phyloP scores from a whole-genome alignment of 768 basidiomycete species.

The Thelephora ganbajun region DNA sequence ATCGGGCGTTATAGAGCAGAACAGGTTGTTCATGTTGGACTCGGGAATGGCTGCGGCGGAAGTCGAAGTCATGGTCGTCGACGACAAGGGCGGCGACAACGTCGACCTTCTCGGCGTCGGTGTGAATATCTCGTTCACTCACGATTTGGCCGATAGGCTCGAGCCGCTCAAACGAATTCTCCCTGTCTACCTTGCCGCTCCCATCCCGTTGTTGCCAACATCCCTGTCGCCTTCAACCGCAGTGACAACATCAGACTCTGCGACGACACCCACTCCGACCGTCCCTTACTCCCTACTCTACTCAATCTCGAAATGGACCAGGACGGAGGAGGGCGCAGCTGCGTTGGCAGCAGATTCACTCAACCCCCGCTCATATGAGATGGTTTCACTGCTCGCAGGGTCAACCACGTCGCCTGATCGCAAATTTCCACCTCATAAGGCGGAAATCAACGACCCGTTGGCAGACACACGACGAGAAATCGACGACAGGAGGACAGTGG shows the following conservation, averaged over 20 bases:
- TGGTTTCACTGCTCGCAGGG: constrained; percentile 68
- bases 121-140: constrained; percentile 55
- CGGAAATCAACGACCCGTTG: constrained; percentile 17
- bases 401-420: constrained; percentile 67
- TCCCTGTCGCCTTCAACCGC: background rate
- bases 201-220: background rate
- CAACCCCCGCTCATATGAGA: constrained; percentile 42
- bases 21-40: background rate
- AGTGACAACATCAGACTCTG: constrained; percentile 1
- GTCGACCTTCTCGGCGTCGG: constrained; percentile 8
- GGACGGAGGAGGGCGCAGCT: constrained; percentile 30
- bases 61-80: constrained; percentile 2
- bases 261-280: constrained; percentile 11
- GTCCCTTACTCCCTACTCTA: constrained; percentile 51
- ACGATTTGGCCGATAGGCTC: constrained; percentile 41
- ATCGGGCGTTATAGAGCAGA: background rate
- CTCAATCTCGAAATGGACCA: constrained; percentile 55
- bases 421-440: constrained; percentile 39
- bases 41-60: background rate
- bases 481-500: constrained; percentile 52
- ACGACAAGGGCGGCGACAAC: constrained; percentile 4
- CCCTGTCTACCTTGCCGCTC: constrained; percentile 32
- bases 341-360: constrained; percentile 28
- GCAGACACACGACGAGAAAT: constrained; percentile 20
- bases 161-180: constrained; percentile 20